Percentiles rank a stretch among this genome's conserved stretches.
These are phyloP conservation scores for Penicillium sp. DNA, from an alignment of 2,329 filamentous ascomycete genomes.

Conservation along the genomic window DNA sequence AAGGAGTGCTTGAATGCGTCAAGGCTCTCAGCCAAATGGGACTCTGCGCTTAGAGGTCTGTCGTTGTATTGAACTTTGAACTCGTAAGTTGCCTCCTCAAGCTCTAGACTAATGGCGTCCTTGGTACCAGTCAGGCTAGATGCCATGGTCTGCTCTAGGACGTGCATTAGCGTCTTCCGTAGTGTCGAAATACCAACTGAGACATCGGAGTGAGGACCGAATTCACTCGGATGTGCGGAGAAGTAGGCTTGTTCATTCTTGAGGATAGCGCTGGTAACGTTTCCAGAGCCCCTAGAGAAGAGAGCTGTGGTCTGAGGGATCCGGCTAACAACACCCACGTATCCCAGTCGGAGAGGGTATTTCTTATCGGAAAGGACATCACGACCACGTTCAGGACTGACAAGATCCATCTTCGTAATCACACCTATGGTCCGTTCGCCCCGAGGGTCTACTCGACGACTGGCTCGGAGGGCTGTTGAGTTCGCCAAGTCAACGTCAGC, in stretches of 20 bases:
- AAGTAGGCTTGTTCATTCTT: conserved; percentile 90
- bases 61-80: conserved; percentile 99
- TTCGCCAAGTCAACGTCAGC: conserved; percentile 97
- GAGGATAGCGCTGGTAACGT: conserved; percentile 73
- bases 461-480: conserved; percentile 85
- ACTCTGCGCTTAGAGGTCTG: conserved; percentile 87
- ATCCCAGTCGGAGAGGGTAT: conserved; percentile 90
- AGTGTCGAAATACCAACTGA: conserved; percentile 79
- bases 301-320: conserved; percentile 65
- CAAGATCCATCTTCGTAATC: conserved; percentile 98
- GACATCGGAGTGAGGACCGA: conserved; percentile 68
- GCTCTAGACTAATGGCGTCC: conserved; percentile 87
- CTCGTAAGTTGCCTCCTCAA: conserved; percentile 95
- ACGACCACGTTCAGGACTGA: conserved; percentile 74
- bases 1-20: conserved; percentile 98
- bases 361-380: conserved; percentile 81
- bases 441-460: conserved; percentile 84
- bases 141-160: conserved; percentile 96
- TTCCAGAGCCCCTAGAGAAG: conserved; percentile 77
- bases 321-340: conserved; percentile 89
- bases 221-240: conserved; percentile 74
- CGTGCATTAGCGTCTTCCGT: conserved; percentile 93
- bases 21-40: conserved; percentile 89
- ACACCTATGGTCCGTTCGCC: conserved; percentile 97
- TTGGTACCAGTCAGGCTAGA: conserved; percentile 82